Evolutionary conservation across 208 protist genomes (phyloP), one percentile per base, ranked within the genome.

Genomic region (Crithidia brevicula): DNA sequence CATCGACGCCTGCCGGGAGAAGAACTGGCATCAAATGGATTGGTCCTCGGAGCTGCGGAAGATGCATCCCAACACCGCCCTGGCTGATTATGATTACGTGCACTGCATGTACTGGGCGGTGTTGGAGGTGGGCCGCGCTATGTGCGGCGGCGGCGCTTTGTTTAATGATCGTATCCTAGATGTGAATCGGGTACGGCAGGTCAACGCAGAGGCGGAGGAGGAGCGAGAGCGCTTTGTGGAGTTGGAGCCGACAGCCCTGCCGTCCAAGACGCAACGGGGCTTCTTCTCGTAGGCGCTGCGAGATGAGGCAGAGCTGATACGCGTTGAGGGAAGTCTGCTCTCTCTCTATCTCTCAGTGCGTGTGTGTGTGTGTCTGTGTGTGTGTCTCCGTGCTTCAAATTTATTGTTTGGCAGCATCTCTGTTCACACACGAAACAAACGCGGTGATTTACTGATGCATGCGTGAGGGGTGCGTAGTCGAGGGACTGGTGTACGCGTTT

Each of bases 21-120:
- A 73, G 60, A 72, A 76, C n/a, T 92, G 85, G 88, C 66, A 82
- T 52, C 31, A 59, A 33, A 34, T 88, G 8, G 85, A 92, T 70
- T 94, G 88, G 88, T 70, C 71, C 6, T 49, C 85, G 40, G 77
- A 91, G 72, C 50, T 70, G 23, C 82, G 86, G 50, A 79, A 74
- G 33, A 69, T 63, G 33, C 81, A 92, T 62, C 77, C 82, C 8
- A 23, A 54, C 8, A 74, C 71, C 4, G 58, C 82, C 13, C 42
- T 79, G 30, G 69, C 78, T 40, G 85, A 92, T 16, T 56, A 52
- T 33, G 88, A 94, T 46, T 79, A 71, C 22, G 52, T 82, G 4
- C 88, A 94, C 57, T 8, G 84, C 18, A 50, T 85, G 6, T 94
- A 91, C 62, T 94, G 88, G 86, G 22, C 42, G 13, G 60, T 82